Conservation (phyloP, 1,284 basidiomycete genomes). For the Sporisorium graminicola region DNA sequence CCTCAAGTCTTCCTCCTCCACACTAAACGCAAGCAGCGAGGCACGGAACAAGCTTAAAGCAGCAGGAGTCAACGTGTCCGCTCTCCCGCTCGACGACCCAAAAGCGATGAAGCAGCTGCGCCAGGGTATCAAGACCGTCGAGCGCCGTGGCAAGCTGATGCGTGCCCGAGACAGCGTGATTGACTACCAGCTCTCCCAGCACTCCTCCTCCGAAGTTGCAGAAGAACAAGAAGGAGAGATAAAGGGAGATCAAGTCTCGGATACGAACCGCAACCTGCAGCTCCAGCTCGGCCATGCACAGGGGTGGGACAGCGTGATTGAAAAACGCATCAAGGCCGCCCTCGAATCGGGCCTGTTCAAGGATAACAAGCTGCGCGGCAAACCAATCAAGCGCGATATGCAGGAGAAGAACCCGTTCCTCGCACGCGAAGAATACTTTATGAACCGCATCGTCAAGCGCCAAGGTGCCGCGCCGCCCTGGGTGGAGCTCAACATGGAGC, state of each 20-base stretch:
- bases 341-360: conserved; percentile 79
- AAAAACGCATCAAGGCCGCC: conserved; percentile 74
- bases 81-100: conserved; percentile 72
- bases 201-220: neutral
- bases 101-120: conserved; percentile 74
- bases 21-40: conserved; percentile 10
- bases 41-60: conserved; percentile 39
- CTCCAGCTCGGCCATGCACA: conserved; percentile 36
- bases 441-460: conserved; percentile 88
- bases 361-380: conserved; percentile 80
- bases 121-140: conserved; percentile 75
- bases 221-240: too few species aligned
- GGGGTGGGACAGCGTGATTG: conserved; percentile 63
- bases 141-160: conserved; percentile 71
- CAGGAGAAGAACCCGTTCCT: conserved; percentile 82
- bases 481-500: conserved; percentile 83
- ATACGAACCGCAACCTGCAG: conserved; percentile 34
- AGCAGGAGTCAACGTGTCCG: conserved; percentile 34
- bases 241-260: conserved; percentile 71
- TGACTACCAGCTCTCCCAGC: conserved; percentile 76
- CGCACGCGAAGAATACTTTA: conserved; percentile 71
- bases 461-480: conserved; percentile 90
- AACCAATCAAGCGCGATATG: conserved; percentile 76
- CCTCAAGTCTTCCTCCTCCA: conserved; percentile 15
- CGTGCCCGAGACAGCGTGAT: conserved; percentile 76